Conservation (phyloP, 352 stramenopile species). For the Phytophthora pisi region DNA sequence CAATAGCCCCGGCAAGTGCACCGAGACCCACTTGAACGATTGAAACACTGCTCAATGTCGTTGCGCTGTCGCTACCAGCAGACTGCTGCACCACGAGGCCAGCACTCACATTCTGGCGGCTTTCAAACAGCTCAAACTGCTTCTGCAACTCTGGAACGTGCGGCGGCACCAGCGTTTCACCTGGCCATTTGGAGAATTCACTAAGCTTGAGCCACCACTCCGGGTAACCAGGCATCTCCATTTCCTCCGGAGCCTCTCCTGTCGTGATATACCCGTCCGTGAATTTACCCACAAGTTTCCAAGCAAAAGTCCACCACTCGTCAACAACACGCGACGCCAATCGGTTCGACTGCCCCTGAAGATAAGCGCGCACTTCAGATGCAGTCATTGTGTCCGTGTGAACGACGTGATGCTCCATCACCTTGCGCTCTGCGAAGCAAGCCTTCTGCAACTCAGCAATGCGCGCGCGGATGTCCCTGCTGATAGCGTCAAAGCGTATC, state of each 20-base stretch:
- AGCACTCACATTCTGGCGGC: constrained; percentile 29
- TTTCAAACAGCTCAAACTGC: constrained; percentile 45
- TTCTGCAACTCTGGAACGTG: constrained; percentile 44
- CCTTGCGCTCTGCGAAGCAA: constrained; percentile 38
- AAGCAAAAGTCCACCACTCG: constrained; percentile 73
- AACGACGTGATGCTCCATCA: constrained; percentile 35
- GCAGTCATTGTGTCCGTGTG: constrained; percentile 18
- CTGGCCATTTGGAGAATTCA: constrained; percentile 73
- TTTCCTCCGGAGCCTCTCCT: constrained; percentile 54
- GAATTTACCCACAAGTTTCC: constrained; percentile 77
- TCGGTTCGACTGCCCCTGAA: constrained; percentile 55
- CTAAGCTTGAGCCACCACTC: constrained; percentile 66
- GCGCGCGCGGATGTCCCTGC: constrained; percentile 53
- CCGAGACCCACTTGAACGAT: constrained; percentile 38
- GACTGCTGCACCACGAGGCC: constrained; percentile 11
- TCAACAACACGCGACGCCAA: constrained; percentile 64
- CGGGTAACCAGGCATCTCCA: constrained; percentile 69
- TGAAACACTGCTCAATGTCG: constrained; percentile 16
- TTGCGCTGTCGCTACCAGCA: background rate
- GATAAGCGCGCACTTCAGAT: constrained; percentile 24
- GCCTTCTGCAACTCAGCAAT: constrained; percentile 48
- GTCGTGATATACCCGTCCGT: constrained; percentile 78
- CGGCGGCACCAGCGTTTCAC: constrained; percentile 56
- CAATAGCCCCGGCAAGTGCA: constrained; percentile 33
- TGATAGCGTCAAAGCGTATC: constrained; percentile 81